Percentiles rank a stretch among this genome's conserved stretches.
Conservation (phyloP, 495 filamentous ascomycete species). For the Lepraria neglecta region DNA sequence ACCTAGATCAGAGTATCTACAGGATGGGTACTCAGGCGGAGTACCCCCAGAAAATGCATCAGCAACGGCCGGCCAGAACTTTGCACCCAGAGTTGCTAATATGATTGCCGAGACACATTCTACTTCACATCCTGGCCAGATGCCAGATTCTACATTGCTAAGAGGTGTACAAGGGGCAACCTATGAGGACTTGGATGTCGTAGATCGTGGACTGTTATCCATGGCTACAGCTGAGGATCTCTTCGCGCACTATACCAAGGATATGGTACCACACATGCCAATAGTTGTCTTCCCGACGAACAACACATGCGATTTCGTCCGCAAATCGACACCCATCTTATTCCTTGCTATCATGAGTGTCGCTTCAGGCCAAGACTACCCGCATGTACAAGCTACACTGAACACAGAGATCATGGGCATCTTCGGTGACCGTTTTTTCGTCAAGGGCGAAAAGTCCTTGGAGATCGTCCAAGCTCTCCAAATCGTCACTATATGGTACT, state of each 20-base stretch:
- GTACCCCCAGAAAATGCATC: background rate
- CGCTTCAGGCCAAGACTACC: conserved; percentile 56
- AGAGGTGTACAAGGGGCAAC: background rate
- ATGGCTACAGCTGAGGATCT: conserved; percentile 55
- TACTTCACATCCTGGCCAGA: background rate
- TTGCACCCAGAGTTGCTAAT: conserved; percentile 10
- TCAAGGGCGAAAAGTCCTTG: conserved; percentile 73
- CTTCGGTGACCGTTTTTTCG: conserved; percentile 67
- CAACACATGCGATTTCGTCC: conserved; percentile 60
- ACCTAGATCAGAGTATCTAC: conserved; percentile 17
- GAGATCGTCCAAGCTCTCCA: conserved; percentile 80
- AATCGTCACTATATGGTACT: conserved; percentile 71
- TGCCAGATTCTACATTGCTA: background rate
- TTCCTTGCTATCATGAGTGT: conserved; percentile 74
- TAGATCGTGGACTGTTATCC: conserved; percentile 63
- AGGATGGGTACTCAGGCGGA: background rate
- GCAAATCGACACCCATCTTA: conserved; percentile 65
- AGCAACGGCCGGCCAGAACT: conserved; percentile 4
- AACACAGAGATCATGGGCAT: conserved; percentile 64
- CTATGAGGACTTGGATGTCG: conserved; percentile 47
- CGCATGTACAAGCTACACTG: conserved; percentile 52
- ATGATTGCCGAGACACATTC: conserved; percentile 8
- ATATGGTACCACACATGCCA: conserved; percentile 68
- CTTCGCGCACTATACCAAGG: conserved; percentile 61
- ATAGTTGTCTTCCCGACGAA: conserved; percentile 66